These are phyloP conservation scores for Claviceps sp. DNA, from an alignment of 2,329 filamentous ascomycete species.

Conservation along the genomic window DNA sequence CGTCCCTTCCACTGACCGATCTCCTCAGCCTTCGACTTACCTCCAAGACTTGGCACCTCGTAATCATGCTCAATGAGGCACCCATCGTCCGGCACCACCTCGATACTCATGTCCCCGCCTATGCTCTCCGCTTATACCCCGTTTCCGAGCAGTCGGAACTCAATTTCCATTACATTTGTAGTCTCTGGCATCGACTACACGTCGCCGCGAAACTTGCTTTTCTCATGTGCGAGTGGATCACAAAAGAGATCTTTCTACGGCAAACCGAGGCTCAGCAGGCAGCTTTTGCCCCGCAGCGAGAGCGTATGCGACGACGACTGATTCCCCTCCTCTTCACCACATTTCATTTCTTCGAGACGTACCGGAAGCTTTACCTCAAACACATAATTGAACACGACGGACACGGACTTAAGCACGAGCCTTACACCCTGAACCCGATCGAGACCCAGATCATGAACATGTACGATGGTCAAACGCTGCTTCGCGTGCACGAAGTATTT, in stretches of 20 bases:
- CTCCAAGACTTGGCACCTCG: constrained; percentile 44
- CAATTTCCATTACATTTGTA: constrained; percentile 48
- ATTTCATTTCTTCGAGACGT: constrained; percentile 56
- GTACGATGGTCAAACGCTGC: constrained; percentile 50
- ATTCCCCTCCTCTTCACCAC: constrained; percentile 51
- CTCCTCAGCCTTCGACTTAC: constrained; percentile 44
- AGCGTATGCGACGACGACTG: constrained; percentile 50
- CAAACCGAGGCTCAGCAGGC: constrained; percentile 39
- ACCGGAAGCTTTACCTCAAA: constrained; percentile 43
- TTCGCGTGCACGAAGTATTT: constrained; percentile 51
- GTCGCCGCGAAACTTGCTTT: constrained; percentile 49
- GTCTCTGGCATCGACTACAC: constrained; percentile 52
- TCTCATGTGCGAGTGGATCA: constrained; percentile 50
- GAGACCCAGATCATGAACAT: constrained; percentile 47
- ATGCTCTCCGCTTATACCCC: constrained; percentile 47
- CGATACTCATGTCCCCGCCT: constrained; percentile 44
- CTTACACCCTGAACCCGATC: constrained; percentile 50
- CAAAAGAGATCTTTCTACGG: constrained; percentile 50
- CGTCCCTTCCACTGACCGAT: constrained; percentile 45
- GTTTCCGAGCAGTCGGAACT: constrained; percentile 31
- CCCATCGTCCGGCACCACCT: constrained; percentile 50
- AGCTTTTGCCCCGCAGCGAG: constrained; percentile 47
- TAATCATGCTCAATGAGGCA: constrained; percentile 46
- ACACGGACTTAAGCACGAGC: constrained; percentile 34
- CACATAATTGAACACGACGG: constrained; percentile 39